Conservation (phyloP, 2,329 filamentous ascomycete genomes). For the Hypoxylon sp. region DNA sequence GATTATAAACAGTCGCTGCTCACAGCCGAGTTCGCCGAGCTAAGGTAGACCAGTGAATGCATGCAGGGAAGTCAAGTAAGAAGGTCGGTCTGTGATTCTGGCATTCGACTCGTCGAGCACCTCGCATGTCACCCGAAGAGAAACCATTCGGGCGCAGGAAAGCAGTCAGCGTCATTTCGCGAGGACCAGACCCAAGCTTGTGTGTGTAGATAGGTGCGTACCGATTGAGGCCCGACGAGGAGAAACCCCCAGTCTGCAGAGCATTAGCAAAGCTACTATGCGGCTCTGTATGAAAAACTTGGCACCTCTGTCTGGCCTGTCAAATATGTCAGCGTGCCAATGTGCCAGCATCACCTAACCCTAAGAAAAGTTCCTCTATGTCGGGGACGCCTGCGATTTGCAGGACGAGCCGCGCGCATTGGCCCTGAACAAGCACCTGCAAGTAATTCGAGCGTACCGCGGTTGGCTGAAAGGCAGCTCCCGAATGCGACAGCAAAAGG, state of each 20-base stretch:
- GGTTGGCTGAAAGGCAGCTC: slow-evolving; percentile 30
- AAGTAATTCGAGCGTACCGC: slow-evolving; percentile 36
- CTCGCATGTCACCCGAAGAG: slow-evolving; percentile 1
- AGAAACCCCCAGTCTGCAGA: slow-evolving; percentile 3
- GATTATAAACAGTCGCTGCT: background rate
- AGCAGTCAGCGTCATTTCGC: background rate
- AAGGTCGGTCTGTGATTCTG: slow-evolving; percentile 32
- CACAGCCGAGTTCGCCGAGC: slow-evolving; percentile 9
- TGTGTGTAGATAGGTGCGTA: too few relatives aligned
- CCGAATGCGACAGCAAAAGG: slow-evolving; percentile 27
- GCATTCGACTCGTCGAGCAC: slow-evolving; percentile 23
- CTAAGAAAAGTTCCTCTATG: slow-evolving; percentile 4
- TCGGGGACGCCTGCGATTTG: slow-evolving; percentile 29
- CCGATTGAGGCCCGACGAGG: slow-evolving; percentile 27
- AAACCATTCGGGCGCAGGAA: slow-evolving; percentile 18
- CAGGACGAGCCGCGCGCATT: slow-evolving; percentile 36
- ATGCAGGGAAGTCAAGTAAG: slow-evolving; percentile 15
- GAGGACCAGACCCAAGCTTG: background rate
- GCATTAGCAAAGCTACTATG: slow-evolving; percentile 22
- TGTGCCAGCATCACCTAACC: background rate
- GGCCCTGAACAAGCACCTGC: slow-evolving; percentile 35
- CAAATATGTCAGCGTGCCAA: background rate
- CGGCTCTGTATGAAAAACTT: slow-evolving; percentile 20
- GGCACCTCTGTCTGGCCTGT: background rate
- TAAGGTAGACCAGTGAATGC: slow-evolving; percentile 10